Conservation (phyloP, 176 grass and related monocot species). For the Rhynchospora breviuscula region DNA sequence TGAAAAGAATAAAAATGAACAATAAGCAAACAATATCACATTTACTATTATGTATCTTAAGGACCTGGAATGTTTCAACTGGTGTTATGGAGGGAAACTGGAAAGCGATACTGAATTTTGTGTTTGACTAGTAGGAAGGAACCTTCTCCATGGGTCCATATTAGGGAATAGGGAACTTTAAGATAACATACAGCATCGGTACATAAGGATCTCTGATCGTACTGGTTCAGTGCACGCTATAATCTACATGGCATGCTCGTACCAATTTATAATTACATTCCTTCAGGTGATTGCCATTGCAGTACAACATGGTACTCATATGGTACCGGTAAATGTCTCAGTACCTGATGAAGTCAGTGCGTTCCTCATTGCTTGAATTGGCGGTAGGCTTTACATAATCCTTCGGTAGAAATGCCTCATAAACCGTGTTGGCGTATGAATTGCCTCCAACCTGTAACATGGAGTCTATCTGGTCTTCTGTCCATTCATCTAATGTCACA, state of each 20-base stretch:
- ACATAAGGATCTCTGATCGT: not conserved
- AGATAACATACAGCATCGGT: not conserved
- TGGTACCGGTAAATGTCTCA: not conserved
- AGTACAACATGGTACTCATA: not conserved
- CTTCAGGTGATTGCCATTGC: not conserved
- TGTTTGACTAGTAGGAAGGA: not conserved
- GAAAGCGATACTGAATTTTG: not conserved
- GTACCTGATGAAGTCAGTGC: constrained; percentile 68
- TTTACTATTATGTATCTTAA: not conserved
- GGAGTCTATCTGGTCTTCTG: constrained; percentile 51
- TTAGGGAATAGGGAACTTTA: not conserved
- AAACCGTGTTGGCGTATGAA: constrained; percentile 69
- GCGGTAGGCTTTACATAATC: constrained; percentile 49
- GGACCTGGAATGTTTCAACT: not conserved
- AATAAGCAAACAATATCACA: not conserved
- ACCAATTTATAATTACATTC: not conserved
- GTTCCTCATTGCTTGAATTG: constrained; percentile 46
- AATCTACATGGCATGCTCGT: constrained; percentile 11
- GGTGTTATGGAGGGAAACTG: not conserved
- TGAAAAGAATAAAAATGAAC: not conserved
- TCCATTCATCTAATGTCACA: constrained; percentile 73
- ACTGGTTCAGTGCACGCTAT: not conserved
- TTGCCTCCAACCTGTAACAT: constrained; percentile 89
- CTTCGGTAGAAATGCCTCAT: constrained; percentile 77
- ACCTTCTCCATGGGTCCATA: not conserved